Percentiles rank a stretch among this genome's conserved stretches.
phyloP scores from a whole-genome alignment of 176 grass and related monocot species.

The Carex pumila region DNA sequence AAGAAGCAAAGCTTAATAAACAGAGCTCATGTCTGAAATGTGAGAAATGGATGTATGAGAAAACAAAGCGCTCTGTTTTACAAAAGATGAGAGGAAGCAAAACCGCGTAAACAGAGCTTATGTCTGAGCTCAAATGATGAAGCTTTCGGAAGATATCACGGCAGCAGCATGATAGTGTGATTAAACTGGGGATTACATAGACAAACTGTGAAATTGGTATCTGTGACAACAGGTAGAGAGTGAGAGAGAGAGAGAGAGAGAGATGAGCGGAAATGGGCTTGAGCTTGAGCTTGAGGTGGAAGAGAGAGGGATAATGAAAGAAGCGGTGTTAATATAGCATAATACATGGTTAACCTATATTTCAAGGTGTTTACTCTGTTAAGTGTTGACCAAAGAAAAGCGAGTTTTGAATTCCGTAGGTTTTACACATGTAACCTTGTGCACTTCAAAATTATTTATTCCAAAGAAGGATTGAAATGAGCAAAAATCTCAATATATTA shows the following conservation, averaged over 20 bases:
- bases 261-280: neutral
- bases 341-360: conserved; percentile 10
- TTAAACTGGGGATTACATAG: neutral
- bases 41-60: neutral
- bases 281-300: neutral
- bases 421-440: neutral
- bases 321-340: neutral
- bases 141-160: neutral
- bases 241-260: neutral
- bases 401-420: neutral
- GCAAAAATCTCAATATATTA: neutral
- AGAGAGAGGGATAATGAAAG: neutral
- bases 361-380: neutral
- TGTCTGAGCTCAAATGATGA: neutral
- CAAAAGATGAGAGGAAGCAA: neutral
- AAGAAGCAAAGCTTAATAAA: neutral
- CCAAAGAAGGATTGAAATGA: neutral
- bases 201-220: neutral
- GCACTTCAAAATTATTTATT: neutral
- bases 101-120: neutral
- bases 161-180: neutral
- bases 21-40: neutral
- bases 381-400: conserved; percentile 43
- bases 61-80: neutral
- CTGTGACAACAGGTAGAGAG: neutral